Conservation (phyloP, 1,284 basidiomycete species). For the Austroboletus novae-zelandiae region DNA sequence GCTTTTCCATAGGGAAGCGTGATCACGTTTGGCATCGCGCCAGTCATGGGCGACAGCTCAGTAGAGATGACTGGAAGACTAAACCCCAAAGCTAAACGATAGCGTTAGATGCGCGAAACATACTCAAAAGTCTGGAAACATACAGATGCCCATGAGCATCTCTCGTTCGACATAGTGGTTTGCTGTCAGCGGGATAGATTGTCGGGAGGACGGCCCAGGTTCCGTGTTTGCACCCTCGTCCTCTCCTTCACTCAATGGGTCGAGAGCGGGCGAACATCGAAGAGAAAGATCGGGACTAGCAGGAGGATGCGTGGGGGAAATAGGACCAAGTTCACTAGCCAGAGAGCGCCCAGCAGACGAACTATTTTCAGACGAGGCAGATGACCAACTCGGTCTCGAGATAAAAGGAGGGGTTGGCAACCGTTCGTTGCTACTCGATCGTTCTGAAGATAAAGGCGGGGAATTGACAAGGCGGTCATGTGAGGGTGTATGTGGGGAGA, state of each 20-base stretch:
- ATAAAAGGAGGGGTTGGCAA: conserved; percentile 13
- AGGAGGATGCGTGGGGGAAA: conserved; percentile 16
- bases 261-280: conserved; percentile 12
- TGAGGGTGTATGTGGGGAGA: conserved; percentile 1
- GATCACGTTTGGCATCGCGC: conserved; percentile 65
- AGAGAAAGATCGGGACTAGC: conserved; percentile 28
- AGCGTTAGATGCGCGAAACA: conserved; percentile 8
- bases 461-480: conserved; percentile 16
- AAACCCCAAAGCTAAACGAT: conserved; percentile 61
- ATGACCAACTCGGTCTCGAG: conserved; percentile 27
- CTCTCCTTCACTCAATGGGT: conserved; percentile 16
- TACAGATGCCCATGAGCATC: conserved; percentile 62
- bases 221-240: conserved; percentile 19
- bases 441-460: conserved; percentile 15
- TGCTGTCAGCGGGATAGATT: conserved; percentile 32
- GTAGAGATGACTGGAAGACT: conserved; percentile 53
- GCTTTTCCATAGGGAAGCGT: conserved; percentile 65
- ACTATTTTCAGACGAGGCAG: conserved; percentile 29
- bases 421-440: conserved; percentile 18
- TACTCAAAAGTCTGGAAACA: conserved; percentile 34
- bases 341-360: conserved; percentile 11
- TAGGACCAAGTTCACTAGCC: conserved; percentile 16
- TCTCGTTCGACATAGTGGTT: conserved; percentile 63
- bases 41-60: conserved; percentile 44
- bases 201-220: conserved; percentile 21